Evolutionary conservation across 2,329 filamentous ascomycete species (phyloP).

Genomic region (Fusarium sp.): DNA sequence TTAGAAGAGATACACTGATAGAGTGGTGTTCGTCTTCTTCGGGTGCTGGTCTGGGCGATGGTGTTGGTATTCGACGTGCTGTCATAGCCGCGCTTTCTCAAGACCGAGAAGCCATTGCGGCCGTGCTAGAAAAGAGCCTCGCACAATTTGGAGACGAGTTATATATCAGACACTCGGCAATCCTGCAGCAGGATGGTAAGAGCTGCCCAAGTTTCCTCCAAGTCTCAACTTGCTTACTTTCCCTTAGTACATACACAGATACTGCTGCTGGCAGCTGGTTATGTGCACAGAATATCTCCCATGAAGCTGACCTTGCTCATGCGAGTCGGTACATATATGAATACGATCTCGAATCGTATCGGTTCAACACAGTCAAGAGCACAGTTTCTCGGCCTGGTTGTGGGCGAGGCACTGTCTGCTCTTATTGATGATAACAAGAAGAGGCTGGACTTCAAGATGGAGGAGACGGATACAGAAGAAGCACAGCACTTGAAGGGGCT

Average conservation of each 20-base stretch:
- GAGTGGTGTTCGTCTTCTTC: slow-evolving; percentile 74
- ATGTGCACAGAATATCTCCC: slow-evolving; percentile 73
- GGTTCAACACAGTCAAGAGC: slow-evolving; percentile 78
- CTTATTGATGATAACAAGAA: slow-evolving; percentile 76
- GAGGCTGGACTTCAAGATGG: slow-evolving; percentile 83
- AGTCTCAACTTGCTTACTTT: slow-evolving; percentile 37
- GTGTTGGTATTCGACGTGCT: slow-evolving; percentile 74
- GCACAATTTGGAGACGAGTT: slow-evolving; percentile 84
- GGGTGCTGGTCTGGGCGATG: slow-evolving; percentile 72
- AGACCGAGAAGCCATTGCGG: slow-evolving; percentile 62
- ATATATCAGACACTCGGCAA: slow-evolving; percentile 85
- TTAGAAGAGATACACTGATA: slow-evolving; percentile 65
- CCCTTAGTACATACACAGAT: slow-evolving; percentile 78
- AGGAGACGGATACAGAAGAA: slow-evolving; percentile 79
- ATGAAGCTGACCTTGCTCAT: slow-evolving; percentile 75
- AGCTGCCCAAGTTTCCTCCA: too few relatives aligned
- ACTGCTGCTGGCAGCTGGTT: slow-evolving; percentile 80
- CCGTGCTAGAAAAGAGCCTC: slow-evolving; percentile 74
- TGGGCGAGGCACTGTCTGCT: slow-evolving; percentile 77
- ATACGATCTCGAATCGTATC: slow-evolving; percentile 85
- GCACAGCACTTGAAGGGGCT: slow-evolving; percentile 80
- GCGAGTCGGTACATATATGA: slow-evolving; percentile 78
- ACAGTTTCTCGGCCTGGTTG: slow-evolving; percentile 87
- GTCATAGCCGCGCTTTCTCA: slow-evolving; percentile 68
- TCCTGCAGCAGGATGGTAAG: slow-evolving; percentile 89